Evolutionary conservation across 345 rosid genomes (phyloP).

Genomic region (Euphorbia peplus): DNA sequence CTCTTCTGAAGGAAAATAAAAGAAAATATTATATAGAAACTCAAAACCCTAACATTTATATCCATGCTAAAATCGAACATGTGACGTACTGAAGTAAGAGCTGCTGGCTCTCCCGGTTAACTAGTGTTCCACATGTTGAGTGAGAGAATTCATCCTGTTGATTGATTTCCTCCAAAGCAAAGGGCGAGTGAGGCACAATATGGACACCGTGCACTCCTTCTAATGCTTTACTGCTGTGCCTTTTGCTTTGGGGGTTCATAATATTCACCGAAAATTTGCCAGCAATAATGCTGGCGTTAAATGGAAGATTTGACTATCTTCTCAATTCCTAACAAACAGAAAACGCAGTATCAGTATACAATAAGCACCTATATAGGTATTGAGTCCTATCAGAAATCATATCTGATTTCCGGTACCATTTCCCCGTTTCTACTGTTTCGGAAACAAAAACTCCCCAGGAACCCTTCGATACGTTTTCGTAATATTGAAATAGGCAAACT

Average conservation of each 20-base stretch:
- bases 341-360: not conserved
- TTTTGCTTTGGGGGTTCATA: constrained; percentile 50
- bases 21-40: constrained; percentile 7
- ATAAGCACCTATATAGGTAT: not conserved
- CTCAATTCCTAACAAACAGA: constrained; percentile 18
- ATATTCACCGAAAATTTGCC: constrained; percentile 30
- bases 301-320: constrained; percentile 15
- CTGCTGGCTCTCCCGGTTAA: constrained; percentile 45
- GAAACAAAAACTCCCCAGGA: too few relatives aligned
- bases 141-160: constrained; percentile 44
- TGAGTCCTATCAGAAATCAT: not conserved
- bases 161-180: constrained; percentile 42
- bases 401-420: too few relatives aligned
- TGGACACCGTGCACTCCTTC: constrained; percentile 77
- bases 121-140: constrained; percentile 38
- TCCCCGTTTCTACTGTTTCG: too few relatives aligned
- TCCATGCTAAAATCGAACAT: not conserved
- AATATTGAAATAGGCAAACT: too few relatives aligned
- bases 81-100: constrained; percentile 55
- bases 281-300: constrained; percentile 47
- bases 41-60: not conserved
- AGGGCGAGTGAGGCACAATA: constrained; percentile 68
- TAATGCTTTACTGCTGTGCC: constrained; percentile 49
- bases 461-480: too few relatives aligned
- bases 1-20: constrained; percentile 48